Evolutionary conservation across 208 protist species (phyloP), one percentile per base, ranked within the genome.

Genomic region (Acanthamoeba healyi): DNA sequence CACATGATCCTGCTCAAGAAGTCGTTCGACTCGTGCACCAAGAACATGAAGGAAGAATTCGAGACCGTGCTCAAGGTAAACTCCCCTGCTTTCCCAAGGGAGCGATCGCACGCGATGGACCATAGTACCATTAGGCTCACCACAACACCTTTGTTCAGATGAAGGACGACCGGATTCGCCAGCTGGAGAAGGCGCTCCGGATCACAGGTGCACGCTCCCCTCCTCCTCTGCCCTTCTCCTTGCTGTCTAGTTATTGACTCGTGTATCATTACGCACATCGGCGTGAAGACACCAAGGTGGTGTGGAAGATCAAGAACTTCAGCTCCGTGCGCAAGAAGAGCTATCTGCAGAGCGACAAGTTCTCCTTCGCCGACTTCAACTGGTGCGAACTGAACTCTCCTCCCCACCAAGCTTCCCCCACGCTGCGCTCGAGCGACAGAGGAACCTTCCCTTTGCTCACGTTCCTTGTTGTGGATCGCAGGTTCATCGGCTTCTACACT

Each of bases 261-360:
- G 3, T 36, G 29, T 72, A 6, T 81, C 19, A 29, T 26, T 36
- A 36, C 79, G 17, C 5, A 89, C 51, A 44, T 4, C 10, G 44
- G 70, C 24, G n/a, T 42, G n/a, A n/a, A 46, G 90, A 91, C 26
- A 94, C 49, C 26, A 95, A 94, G 58, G 61, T 95, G 14, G 90
- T 94, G 67, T 95, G 94, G 94, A 94, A 72, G 63, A 93, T 95
- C 26, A 95, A 95, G 36, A 95, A 95, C 34, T 94, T 93, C 70
- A 90, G 44, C 63, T 61, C 79, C 19, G 46, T 77, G 40, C 86
- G 90, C 32, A 94, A 88, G 86, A 92, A 94, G 58, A 90, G 89
- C 49, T 95, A 95, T 44, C 67, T 92, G 22, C 94, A 95, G 88
- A 93, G 82, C 40, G 94, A 95, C 38, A 95, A 94, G 56, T 95